Base-by-base conservation (phyloP, 2,329 filamentous ascomycete species). In the Coniochaeta sp. region DNA sequence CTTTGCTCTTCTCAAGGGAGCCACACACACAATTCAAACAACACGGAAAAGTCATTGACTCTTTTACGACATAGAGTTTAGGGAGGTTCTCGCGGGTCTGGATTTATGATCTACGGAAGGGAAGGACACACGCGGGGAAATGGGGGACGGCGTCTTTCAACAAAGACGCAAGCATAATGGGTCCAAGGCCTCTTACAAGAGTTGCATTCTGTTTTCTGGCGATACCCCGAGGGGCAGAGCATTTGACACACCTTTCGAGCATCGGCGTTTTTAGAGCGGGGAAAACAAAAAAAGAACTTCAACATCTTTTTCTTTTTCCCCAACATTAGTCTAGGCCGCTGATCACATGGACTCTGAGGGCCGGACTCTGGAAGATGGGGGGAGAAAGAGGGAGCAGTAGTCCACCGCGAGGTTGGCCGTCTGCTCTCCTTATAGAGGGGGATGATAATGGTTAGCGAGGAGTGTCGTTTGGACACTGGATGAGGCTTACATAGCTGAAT, bases 141-240 rank as follows among this genome's bases (percentile, higher is more conserved):
- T n/a, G n/a, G 28, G 26, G 56, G 57, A 51, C 55, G 59, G 59
- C 58, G 64, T 67, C 65, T 65, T 67, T 67, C 65, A 66, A 67
- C 65, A 66, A 62, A 64, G 63, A 66, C 63, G 60, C 45, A 48
- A 57, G 55, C 58, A 59, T 59, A 18, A n/a, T n/a, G 58, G 61
- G 60, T 57, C 59, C 45, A 48, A 28, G 60, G 57, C 56, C 57
- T 53, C n/a, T n/a, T n/a, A n/a, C 53, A 63, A 57, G 53, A 60
- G 52, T 18, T 16, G 13, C 28, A 49, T 52, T 48, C 48, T 48
- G 35, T 50, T 54, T 59, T n/a, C n/a, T 61, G 38, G 58, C 58
- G 61, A 64, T 65, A 65, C 61, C 63, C 60, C 55, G 60, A 58
- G 54, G 63, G 61, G 58, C 54, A 62, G 57, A 58, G 57, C 59